Evolutionary conservation across 139 green algal species (phyloP).

Genomic region (Edaphochlamys debaryana): DNA sequence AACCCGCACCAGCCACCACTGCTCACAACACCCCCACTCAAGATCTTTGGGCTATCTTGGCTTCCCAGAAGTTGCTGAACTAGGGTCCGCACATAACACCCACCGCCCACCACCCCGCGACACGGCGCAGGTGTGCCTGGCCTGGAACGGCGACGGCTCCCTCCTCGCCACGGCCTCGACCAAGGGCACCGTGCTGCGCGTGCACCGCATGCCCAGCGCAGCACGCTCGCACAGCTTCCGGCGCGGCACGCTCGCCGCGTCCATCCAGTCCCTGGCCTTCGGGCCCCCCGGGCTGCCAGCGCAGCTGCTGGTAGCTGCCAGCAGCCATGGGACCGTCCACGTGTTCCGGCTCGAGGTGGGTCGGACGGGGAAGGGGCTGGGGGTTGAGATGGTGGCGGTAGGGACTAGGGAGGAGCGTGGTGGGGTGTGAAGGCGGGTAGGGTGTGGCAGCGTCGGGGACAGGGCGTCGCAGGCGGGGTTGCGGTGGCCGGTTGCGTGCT

Average conservation of each 20-base stretch:
- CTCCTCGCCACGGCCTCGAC: conserved; percentile 82
- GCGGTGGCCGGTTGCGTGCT: too few relatives aligned
- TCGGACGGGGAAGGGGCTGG: too few relatives aligned
- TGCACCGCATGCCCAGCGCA: conserved; percentile 65
- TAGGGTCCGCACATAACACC: too few relatives aligned
- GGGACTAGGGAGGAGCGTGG: not conserved
- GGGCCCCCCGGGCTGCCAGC: conserved; percentile 50
- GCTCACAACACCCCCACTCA: too few relatives aligned
- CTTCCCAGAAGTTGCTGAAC: too few relatives aligned
- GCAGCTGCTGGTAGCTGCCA: conserved; percentile 72
- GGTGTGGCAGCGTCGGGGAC: too few relatives aligned
- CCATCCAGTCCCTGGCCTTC: conserved; percentile 79
- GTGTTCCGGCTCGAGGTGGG: conserved; percentile 65
- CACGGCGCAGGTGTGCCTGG: conserved; percentile 16
- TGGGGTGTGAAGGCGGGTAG: too few relatives aligned
- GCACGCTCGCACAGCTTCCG: conserved; percentile 28
- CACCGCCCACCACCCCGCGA: not conserved
- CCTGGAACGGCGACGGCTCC: conserved; percentile 56
- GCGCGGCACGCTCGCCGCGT: conserved; percentile 63
- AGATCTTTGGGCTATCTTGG: too few relatives aligned
- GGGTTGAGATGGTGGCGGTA: too few relatives aligned
- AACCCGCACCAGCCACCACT: too few relatives aligned
- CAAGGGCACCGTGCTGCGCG: conserved; percentile 86
- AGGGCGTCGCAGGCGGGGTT: too few relatives aligned
- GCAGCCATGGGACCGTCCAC: conserved; percentile 79